Conservation (phyloP, 192 early-diverging fungal species). For the Spizellomyces sp. region DNA sequence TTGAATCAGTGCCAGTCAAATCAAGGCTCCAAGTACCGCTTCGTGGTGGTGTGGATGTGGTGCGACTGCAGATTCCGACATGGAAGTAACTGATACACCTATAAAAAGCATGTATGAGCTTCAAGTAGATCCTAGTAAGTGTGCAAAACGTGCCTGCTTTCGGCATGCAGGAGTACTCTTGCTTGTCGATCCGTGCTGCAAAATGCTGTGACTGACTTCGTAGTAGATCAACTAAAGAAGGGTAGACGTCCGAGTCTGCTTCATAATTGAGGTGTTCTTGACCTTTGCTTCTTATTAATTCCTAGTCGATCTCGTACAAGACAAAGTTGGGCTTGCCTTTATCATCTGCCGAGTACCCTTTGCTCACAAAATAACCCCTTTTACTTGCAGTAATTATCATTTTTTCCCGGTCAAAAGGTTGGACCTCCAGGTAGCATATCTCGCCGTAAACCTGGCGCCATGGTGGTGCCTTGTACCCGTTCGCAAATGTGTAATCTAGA, state of each 20-base stretch:
- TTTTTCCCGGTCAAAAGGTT: constrained; percentile 47
- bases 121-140: too few relatives aligned
- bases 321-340: constrained; percentile 38
- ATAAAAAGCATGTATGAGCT: constrained; percentile 20
- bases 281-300: constrained; percentile 31
- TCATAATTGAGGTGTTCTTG: constrained; percentile 62
- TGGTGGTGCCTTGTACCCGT: constrained; percentile 61
- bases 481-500: constrained; percentile 60
- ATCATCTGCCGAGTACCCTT: constrained; percentile 55
- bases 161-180: constrained; percentile 54
- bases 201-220: constrained; percentile 48
- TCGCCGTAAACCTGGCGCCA: constrained; percentile 67
- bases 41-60: too few relatives aligned
- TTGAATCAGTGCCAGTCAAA: background rate
- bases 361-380: constrained; percentile 63
- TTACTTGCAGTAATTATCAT: constrained; percentile 59
- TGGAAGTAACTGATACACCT: background rate
- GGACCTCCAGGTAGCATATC: constrained; percentile 54
- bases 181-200: constrained; percentile 49
- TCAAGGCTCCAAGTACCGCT: background rate
- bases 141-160: constrained; percentile 9
- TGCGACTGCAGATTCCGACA: background rate
- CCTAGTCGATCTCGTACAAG: background rate
- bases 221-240: constrained; percentile 53
- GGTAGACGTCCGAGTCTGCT: constrained; percentile 43